These are phyloP conservation scores for Xylariaceae sp. DNA, from an alignment of 2,329 filamentous ascomycete genomes.

Conservation along the genomic window DNA sequence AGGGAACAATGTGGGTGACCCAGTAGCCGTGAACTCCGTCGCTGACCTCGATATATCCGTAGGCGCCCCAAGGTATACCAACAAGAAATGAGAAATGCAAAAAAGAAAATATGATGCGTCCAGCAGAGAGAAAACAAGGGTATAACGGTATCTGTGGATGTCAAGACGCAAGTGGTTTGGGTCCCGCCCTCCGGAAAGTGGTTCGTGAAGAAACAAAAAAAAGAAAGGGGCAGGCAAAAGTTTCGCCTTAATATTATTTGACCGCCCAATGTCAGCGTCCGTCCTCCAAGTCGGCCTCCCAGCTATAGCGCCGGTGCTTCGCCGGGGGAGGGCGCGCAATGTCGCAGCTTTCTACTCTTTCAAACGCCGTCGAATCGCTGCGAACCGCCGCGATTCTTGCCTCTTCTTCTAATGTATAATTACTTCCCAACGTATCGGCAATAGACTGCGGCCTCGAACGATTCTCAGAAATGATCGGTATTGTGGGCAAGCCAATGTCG, in stretches of 20 bases:
- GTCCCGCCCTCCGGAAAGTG: background rate
- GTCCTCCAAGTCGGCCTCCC: constrained; percentile 25
- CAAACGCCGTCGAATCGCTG: constrained; percentile 12
- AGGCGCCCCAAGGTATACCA: constrained; percentile 14
- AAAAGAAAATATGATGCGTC: constrained; percentile 15
- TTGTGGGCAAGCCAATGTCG: constrained; percentile 27
- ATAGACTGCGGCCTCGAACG: constrained; percentile 29
- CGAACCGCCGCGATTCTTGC: constrained; percentile 23
- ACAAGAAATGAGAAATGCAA: constrained; percentile 1
- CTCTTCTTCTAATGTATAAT: constrained; percentile 54
- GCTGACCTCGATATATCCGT: constrained; percentile 22
- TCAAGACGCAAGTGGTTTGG: background rate
- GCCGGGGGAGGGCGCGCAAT: constrained; percentile 34
- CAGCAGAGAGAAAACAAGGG: constrained; percentile 14
- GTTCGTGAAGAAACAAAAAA: background rate
- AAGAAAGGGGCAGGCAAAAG: background rate
- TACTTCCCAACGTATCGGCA: constrained; percentile 51
- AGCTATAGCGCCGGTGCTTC: constrained; percentile 34
- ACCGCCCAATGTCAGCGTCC: constrained; percentile 15
- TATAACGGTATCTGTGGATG: constrained; percentile 7
- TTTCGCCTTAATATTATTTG: background rate
- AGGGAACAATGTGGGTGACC: constrained; percentile 11
- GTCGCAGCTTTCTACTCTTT: constrained; percentile 31
- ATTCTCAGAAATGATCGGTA: constrained; percentile 27
- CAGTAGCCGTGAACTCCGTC: constrained; percentile 25